Evolutionary conservation across 768 basidiomycete species (phyloP).

Genomic region (Amanita rimosa): DNA sequence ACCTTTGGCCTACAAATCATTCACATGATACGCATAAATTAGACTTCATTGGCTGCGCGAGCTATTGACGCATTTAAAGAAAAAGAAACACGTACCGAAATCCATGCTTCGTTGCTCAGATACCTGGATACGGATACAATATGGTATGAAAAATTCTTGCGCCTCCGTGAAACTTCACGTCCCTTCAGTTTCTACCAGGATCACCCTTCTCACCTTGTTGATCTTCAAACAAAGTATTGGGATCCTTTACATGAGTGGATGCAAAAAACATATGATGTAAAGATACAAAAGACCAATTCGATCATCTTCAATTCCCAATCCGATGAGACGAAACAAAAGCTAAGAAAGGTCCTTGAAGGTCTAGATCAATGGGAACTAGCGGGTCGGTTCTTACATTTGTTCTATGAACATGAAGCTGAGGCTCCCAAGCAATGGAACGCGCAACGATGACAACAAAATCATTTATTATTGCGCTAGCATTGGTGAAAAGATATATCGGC

Average conservation of each 20-base stretch:
- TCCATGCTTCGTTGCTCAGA: conserved; percentile 57
- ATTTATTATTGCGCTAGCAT: conserved; percentile 76
- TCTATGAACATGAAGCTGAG: background rate
- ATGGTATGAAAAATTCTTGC: conserved; percentile 37
- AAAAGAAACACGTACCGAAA: conserved; percentile 41
- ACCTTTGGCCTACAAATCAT: background rate
- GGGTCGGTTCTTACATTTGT: conserved; percentile 34
- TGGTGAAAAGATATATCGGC: conserved; percentile 64
- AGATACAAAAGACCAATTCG: conserved; percentile 61
- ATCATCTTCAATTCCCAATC: conserved; percentile 65
- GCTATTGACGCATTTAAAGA: conserved; percentile 75
- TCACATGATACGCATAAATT: conserved; percentile 8
- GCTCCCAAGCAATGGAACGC: conserved; percentile 71
- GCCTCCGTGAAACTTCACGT: background rate
- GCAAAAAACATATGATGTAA: conserved; percentile 47
- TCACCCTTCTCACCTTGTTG: conserved; percentile 61
- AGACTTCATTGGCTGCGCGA: conserved; percentile 89
- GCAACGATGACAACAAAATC: conserved; percentile 86
- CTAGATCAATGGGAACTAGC: conserved; percentile 86
- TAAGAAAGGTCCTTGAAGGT: conserved; percentile 42
- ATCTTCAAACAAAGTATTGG: conserved; percentile 79
- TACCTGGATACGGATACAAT: conserved; percentile 95
- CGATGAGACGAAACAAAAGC: conserved; percentile 47
- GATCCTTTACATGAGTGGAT: conserved; percentile 80
- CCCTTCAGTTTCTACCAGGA: conserved; percentile 68